phyloP scores from a whole-genome alignment of 1,284 basidiomycete genomes.

The Lignosus rhinocerotis region DNA sequence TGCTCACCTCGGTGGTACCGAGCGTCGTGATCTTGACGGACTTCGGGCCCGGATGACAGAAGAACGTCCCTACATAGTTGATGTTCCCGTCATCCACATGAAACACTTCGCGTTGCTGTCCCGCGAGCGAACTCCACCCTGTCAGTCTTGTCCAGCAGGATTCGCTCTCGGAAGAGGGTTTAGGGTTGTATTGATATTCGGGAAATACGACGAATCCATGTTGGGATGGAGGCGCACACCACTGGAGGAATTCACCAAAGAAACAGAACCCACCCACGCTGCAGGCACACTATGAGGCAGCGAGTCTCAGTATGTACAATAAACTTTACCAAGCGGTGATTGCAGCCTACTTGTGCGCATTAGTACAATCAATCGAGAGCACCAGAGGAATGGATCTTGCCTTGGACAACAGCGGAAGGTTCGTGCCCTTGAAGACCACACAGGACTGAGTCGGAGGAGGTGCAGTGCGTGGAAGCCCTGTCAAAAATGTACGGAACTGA shows the following conservation, averaged over 20 bases:
- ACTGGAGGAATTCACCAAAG: slow-evolving; percentile 7
- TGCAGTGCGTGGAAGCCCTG: not conserved
- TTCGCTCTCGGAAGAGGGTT: not conserved
- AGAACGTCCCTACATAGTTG: slow-evolving; percentile 16
- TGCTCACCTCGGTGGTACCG: not conserved
- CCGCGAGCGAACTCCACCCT: slow-evolving; percentile 8
- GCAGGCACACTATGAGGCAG: too few relatives aligned
- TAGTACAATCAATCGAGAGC: not conserved
- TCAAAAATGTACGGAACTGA: slow-evolving; percentile 6
- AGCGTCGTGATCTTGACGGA: not conserved
- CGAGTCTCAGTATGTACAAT: not conserved
- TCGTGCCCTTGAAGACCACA: slow-evolving; percentile 7
- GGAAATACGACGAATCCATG: slow-evolving; percentile 15
- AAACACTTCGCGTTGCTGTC: slow-evolving; percentile 17
- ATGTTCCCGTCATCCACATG: slow-evolving; percentile 11
- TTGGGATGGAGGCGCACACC: slow-evolving; percentile 10
- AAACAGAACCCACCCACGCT: slow-evolving; percentile 15
- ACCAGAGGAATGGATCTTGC: not conserved
- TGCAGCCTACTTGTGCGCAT: slow-evolving; percentile 1
- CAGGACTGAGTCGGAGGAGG: not conserved
- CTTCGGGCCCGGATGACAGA: slow-evolving; percentile 14
- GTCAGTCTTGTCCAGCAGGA: not conserved
- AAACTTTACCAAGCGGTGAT: slow-evolving; percentile 11
- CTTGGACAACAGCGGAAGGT: slow-evolving; percentile 15
- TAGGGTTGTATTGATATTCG: slow-evolving; percentile 8